Conservation (phyloP, 2,329 filamentous ascomycete species). For the Tolypocladium amazonense region DNA sequence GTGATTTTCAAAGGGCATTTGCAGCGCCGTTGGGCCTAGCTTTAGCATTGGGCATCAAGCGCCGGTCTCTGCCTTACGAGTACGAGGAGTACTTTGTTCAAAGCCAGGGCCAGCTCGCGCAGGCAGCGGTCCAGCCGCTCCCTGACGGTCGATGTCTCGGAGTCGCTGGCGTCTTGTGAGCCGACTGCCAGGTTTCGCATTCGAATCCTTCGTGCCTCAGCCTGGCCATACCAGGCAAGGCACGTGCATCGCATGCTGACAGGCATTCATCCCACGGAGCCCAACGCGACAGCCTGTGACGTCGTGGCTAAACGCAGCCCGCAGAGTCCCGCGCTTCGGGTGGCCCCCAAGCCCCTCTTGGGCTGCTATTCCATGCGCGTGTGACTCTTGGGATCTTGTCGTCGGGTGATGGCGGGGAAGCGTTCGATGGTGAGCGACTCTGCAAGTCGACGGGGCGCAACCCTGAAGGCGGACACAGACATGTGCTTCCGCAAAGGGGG, state of each 20-base stretch:
- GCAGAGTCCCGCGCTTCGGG: background rate
- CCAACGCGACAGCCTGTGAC: background rate
- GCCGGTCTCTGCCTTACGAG: background rate
- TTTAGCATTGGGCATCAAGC: background rate
- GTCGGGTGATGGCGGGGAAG: background rate
- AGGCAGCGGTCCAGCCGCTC: background rate
- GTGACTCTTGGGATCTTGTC: background rate
- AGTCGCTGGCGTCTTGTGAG: background rate
- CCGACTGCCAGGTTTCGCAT: background rate
- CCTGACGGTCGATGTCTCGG: background rate
- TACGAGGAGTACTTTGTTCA: too few relatives aligned
- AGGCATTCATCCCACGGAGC: background rate
- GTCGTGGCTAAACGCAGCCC: background rate
- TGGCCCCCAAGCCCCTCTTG: background rate
- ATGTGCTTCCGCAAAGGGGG: background rate
- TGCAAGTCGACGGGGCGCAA: background rate
- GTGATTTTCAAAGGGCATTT: too few relatives aligned
- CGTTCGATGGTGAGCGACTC: background rate
- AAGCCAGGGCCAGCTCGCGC: background rate
- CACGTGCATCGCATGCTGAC: background rate
- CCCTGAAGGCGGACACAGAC: background rate
- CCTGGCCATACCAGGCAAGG: background rate
- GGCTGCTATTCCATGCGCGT: background rate
- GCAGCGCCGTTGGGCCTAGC: too few relatives aligned
- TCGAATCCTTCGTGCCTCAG: too few relatives aligned